Conservation (phyloP, 2,329 filamentous ascomycete species). For the Huntiella decipiens region DNA sequence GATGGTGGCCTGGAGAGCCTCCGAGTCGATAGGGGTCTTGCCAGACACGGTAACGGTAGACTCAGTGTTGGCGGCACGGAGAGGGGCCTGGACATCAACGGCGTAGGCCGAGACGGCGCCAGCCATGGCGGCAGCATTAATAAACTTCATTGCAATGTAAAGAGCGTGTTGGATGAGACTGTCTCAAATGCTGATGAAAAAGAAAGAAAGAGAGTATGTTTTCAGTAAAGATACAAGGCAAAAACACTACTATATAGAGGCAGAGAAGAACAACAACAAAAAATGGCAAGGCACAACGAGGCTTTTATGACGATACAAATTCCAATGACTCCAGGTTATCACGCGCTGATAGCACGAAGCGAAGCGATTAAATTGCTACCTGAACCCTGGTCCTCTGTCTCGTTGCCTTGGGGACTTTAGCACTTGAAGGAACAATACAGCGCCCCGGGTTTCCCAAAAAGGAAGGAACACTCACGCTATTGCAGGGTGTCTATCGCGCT, state of each 20-base stretch:
- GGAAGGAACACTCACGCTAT: neutral
- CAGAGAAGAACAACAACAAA: neutral
- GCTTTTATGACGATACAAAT: neutral
- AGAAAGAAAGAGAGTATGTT: neutral
- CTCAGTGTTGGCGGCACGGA: neutral
- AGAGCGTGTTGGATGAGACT: neutral
- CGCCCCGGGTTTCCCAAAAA: neutral
- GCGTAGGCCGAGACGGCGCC: conserved; percentile 8
- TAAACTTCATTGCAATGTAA: conserved; percentile 6
- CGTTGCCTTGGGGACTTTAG: neutral
- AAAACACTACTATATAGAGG: neutral
- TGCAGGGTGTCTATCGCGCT: neutral
- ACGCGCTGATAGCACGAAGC: neutral
- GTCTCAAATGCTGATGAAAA: neutral
- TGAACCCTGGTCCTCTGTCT: neutral
- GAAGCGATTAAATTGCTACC: neutral
- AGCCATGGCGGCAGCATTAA: conserved; percentile 7
- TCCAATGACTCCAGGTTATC: neutral
- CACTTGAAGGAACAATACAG: conserved; percentile 6
- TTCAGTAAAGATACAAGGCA: neutral
- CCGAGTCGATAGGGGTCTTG: conserved; percentile 30
- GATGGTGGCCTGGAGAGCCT: conserved; percentile 38
- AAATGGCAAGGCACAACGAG: neutral
- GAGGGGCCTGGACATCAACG: conserved; percentile 6
- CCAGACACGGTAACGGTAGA: conserved; percentile 12